A percentile compares a stretch with the other conserved stretches of the same genome.
phyloP scores from a whole-genome alignment of 768 basidiomycete genomes.

The Punctularia strigosozonata region DNA sequence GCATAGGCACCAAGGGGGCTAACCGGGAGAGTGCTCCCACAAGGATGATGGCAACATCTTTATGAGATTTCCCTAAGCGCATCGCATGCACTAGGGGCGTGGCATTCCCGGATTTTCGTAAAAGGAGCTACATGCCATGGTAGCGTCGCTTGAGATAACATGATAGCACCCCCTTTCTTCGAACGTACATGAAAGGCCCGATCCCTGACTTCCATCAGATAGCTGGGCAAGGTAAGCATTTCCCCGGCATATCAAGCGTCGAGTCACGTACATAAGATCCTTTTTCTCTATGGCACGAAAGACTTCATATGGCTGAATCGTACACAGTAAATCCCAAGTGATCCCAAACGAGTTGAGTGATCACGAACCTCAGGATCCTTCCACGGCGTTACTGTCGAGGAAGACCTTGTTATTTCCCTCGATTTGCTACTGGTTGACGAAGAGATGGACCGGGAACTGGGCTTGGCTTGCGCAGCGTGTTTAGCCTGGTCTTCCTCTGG shows the following conservation, averaged over 20 bases:
- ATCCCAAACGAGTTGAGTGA: neutral
- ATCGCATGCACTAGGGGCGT: conserved; percentile 90
- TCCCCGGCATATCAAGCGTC: too few relatives aligned
- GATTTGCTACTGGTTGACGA: conserved; percentile 23
- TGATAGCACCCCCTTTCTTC: neutral
- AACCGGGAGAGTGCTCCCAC: conserved; percentile 86
- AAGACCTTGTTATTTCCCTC: conserved; percentile 9
- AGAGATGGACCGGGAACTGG: conserved; percentile 11
- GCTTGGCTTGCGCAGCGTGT: conserved; percentile 11
- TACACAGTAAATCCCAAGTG: neutral
- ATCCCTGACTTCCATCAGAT: conserved; percentile 76
- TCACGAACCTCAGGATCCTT: conserved; percentile 40
- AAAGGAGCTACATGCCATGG: conserved; percentile 39
- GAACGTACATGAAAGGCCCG: conserved; percentile 62
- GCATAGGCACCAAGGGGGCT: too few relatives aligned
- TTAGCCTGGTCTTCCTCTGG: conserved; percentile 1
- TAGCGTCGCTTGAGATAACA: neutral
- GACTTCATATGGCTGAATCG: conserved; percentile 45
- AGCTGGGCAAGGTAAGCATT: too few relatives aligned
- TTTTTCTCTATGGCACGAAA: conserved; percentile 78
- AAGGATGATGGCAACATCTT: conserved; percentile 78
- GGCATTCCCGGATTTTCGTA: conserved; percentile 76
- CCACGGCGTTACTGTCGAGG: conserved; percentile 21
- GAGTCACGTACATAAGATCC: conserved; percentile 72
- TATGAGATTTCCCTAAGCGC: conserved; percentile 60